A percentile compares a stretch with the other conserved stretches of the same genome.
These are phyloP conservation scores for Hirsutella minnesotensis DNA, from an alignment of 2,329 filamentous ascomycete genomes.

Conservation along the genomic window DNA sequence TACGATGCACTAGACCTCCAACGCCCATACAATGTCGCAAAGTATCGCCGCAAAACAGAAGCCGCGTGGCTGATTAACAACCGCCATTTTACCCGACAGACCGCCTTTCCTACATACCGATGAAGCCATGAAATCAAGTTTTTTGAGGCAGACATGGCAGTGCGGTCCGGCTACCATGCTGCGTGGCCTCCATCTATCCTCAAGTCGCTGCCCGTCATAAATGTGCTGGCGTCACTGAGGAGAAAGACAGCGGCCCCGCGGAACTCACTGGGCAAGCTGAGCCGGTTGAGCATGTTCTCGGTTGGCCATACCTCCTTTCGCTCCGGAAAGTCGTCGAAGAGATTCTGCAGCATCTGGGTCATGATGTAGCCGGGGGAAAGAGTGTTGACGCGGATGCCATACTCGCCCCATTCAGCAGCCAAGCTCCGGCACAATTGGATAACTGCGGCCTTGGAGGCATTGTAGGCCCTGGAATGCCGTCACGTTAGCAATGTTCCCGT, in stretches of 20 bases:
- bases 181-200: slow-evolving; percentile 61
- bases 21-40: neutral
- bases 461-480: slow-evolving; percentile 46
- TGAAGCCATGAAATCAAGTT: neutral
- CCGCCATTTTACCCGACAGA: neutral
- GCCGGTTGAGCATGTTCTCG: slow-evolving; percentile 71
- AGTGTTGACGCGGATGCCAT: slow-evolving; percentile 70
- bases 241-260: slow-evolving; percentile 63
- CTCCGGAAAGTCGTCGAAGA: slow-evolving; percentile 68
- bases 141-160: neutral
- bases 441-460: slow-evolving; percentile 64
- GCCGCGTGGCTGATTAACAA: neutral
- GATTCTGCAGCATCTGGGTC: slow-evolving; percentile 70
- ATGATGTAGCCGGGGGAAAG: slow-evolving; percentile 72
- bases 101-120: neutral
- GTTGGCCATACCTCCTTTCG: slow-evolving; percentile 57
- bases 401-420: slow-evolving; percentile 59
- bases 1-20: too few relatives aligned
- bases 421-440: slow-evolving; percentile 60
- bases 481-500: neutral
- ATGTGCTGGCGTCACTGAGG: slow-evolving; percentile 56
- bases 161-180: slow-evolving; percentile 35
- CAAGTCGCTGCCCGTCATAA: slow-evolving; percentile 65
- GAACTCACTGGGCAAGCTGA: slow-evolving; percentile 59
- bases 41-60: neutral